Evolutionary conservation across 805 yeast genomes (phyloP).

Genomic region (Phaffomyces thermotolerans): DNA sequence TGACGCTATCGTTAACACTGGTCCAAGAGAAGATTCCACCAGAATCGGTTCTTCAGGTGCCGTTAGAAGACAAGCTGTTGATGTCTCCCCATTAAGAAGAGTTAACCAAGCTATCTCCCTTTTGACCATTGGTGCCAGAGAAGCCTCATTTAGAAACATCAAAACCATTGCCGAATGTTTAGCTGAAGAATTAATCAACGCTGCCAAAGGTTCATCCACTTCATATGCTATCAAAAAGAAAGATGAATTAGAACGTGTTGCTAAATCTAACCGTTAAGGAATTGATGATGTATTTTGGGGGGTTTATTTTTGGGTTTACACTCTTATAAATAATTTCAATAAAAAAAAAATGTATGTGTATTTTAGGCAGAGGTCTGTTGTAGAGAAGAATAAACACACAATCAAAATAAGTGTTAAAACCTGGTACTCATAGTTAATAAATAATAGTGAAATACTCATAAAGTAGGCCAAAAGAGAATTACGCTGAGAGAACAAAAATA

Average conservation of each 20-base stretch:
- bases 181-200: conserved; percentile 99
- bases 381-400: no score
- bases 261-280: conserved; percentile 99
- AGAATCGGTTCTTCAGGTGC: conserved; percentile 99
- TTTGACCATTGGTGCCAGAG: conserved; percentile 99
- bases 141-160: conserved; percentile 99
- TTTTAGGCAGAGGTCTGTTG: not conserved
- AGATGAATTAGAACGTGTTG: conserved; percentile 99
- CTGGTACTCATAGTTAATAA: no score
- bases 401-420: no score
- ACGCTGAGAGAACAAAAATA: no score
- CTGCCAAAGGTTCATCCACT: conserved; percentile 99
- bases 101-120: conserved; percentile 98
- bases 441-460: no score
- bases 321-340: conserved; percentile 3
- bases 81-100: conserved; percentile 99
- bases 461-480: no score
- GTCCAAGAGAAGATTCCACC: conserved; percentile 99
- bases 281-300: conserved; percentile 1
- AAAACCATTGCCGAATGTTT: conserved; percentile 99
- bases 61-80: conserved; percentile 99
- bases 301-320: conserved; percentile 6
- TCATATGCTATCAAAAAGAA: conserved; percentile 99
- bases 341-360: conserved; percentile 4
- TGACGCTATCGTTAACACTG: conserved; percentile 99